Conservation (phyloP, 2,329 filamentous ascomycete species). For the Raffaelea ambrosiae region DNA sequence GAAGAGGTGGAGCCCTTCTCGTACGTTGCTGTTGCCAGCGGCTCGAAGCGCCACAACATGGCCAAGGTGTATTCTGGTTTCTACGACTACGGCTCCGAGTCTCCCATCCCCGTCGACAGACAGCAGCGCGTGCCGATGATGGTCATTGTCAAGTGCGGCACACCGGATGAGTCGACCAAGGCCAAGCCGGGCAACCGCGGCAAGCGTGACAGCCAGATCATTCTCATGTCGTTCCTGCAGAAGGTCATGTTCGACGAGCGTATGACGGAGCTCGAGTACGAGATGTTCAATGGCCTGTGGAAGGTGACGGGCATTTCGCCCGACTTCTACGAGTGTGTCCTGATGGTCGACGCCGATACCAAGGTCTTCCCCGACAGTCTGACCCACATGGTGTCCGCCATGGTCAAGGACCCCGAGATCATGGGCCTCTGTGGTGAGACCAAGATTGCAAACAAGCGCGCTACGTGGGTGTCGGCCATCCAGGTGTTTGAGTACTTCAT, state of each 20-base stretch:
- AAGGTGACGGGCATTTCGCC: slow-evolving; percentile 97
- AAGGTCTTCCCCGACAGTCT: slow-evolving; percentile 98
- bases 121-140: slow-evolving; percentile 98
- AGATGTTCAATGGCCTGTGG: slow-evolving; percentile 99
- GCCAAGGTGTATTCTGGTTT: slow-evolving; percentile 97
- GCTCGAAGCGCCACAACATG: slow-evolving; percentile 98
- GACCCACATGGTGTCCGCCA: slow-evolving; percentile 97
- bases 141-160: slow-evolving; percentile 90
- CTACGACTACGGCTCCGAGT: slow-evolving; percentile 87
- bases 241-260: slow-evolving; percentile 99
- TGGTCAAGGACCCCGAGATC: slow-evolving; percentile 98
- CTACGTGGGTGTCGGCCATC: slow-evolving; percentile 93
- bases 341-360: slow-evolving; percentile 99
- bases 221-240: slow-evolving; percentile 97
- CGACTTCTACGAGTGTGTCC: slow-evolving; percentile 94
- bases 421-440: slow-evolving; percentile 99
- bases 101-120: slow-evolving; percentile 70
- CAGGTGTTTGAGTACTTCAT: slow-evolving; percentile 99
- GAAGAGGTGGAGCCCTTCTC: slow-evolving; percentile 86
- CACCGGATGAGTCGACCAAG: slow-evolving; percentile 71
- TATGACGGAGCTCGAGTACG: slow-evolving; percentile 98
- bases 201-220: slow-evolving; percentile 98
- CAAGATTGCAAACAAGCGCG: slow-evolving; percentile 97
- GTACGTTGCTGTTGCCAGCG: slow-evolving; percentile 92
- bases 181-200: slow-evolving; percentile 94